These are phyloP conservation scores for Tricholoma sp. DNA, from an alignment of 768 basidiomycete genomes.

Conservation along the genomic window DNA sequence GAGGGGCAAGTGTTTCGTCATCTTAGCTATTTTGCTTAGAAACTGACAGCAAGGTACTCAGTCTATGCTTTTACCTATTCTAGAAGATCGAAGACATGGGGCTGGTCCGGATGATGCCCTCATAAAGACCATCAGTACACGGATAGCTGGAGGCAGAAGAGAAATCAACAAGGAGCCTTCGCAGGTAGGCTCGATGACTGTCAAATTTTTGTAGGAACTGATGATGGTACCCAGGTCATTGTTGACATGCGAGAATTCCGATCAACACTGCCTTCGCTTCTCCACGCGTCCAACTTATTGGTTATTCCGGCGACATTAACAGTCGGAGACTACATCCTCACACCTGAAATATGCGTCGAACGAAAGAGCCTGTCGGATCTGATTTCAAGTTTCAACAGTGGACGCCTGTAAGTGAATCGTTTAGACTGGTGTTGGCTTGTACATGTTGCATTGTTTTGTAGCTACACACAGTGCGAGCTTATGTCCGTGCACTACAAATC, in stretches of 20 bases:
- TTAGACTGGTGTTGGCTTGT: neutral
- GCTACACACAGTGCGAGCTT: slow-evolving; percentile 94
- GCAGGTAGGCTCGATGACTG: slow-evolving; percentile 34
- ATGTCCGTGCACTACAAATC: slow-evolving; percentile 97
- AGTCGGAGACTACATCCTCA: slow-evolving; percentile 93
- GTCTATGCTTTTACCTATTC: slow-evolving; percentile 87
- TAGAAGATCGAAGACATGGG: slow-evolving; percentile 50
- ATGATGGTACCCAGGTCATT: slow-evolving; percentile 58
- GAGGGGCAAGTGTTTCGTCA: slow-evolving; percentile 55
- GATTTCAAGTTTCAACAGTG: slow-evolving; percentile 90
- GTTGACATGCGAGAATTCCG: slow-evolving; percentile 98
- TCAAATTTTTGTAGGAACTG: neutral
- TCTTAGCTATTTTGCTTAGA: neutral
- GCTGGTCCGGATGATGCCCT: slow-evolving; percentile 47
- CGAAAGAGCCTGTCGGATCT: slow-evolving; percentile 92
- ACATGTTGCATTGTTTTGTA: slow-evolving; percentile 22
- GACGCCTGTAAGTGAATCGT: slow-evolving; percentile 67
- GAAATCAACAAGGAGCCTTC: slow-evolving; percentile 62
- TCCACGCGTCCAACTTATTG: slow-evolving; percentile 76
- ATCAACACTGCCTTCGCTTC: slow-evolving; percentile 82
- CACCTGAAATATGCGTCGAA: slow-evolving; percentile 94
- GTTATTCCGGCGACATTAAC: slow-evolving; percentile 91
- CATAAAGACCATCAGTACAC: slow-evolving; percentile 77
- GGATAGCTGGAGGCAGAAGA: slow-evolving; percentile 82
- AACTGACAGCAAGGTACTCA: slow-evolving; percentile 22